Base-by-base conservation (phyloP, 345 rosid genomes). In the Syzygium grande region DNA sequence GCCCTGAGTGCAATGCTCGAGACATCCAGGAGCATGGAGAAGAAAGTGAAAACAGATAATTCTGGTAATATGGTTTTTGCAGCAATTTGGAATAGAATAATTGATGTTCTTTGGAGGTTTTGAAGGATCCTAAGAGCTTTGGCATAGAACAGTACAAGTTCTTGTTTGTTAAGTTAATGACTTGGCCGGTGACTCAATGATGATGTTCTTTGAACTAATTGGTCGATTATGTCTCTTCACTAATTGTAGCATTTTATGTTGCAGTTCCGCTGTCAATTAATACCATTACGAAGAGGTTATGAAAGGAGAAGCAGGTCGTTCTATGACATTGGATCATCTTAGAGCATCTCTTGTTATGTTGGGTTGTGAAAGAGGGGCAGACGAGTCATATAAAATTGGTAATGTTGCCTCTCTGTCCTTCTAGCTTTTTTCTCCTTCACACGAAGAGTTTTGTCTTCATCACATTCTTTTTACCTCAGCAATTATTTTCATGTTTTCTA, bases 251-350 rank as follows among this genome's bases (percentile, higher is more conserved):
- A 73, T 73, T 43, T 38, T 38, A 73, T 58, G 63, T 91, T 96
- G 90, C 94, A 96, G 99, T 85, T 92, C 91, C 97, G 11, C 87
- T 96, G 89, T 93, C 96, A 15, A 52, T 95, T 53, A 91, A 92
- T 90, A 87, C 96, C 84, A 94, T 98, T 98, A 92, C 85, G 98
- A 93, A 88, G 99, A 96, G 91, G 95, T 96, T 86, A 95, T 96
- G 91, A 94, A 94, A 92, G 92, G 90, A 89, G 96, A 93, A 91
- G 94, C 91, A 80, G 98, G 96, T 84, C 97, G 95, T 79, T 91
- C 90, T 85, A 92, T 95, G 97, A 93, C 95, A 56, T 90, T 94
- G 86, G 98, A 95, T 88, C 94, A 94, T 91, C 93, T 95, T 61
- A 92, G 94, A 92, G 93, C 94, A 41, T 90, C 90, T 53, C 96